Base-by-base conservation (phyloP, 192 early-diverging fungal genomes). In the Blastocladiella britannica region DNA sequence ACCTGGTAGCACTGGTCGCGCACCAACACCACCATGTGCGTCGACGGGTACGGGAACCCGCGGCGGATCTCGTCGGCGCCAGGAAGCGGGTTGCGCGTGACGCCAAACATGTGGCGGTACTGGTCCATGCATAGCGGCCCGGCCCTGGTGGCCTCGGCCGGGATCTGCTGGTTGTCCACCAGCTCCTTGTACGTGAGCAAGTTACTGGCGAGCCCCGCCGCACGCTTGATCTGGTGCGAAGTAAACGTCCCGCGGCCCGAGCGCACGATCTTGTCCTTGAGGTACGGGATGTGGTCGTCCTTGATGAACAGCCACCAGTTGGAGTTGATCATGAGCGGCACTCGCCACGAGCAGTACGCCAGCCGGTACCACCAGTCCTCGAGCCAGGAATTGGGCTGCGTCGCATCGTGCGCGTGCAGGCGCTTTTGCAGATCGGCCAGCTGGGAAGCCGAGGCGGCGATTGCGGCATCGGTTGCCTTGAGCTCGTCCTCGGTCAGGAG, bases 71-170 rank as follows among this genome's bases (percentile, higher is more conserved):
- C 70, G 65, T 97, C 93, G 23, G 74, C 59, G 4, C 67, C 72
- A 7, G 67, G 37, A 2, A 79, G 78, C 12, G 91, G 78, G 28
- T 91, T 72, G n/a, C 93, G 75, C 51, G 78, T 76, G 7, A 85
- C 80, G 43, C 86, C 85, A 72, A 92, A 93, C 63, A 85, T 78
- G 55, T 80, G 79, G 58, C 76, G 83, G 71, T 84, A 85, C 74
- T 97, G 93, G 71, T 91, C 80, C 93, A 97, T 97, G 70, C 88
- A 91, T 28, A 93, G 69, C 4, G 89, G 87, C 4, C 64, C 65
- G 29, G 74, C 73, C 37, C 72, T 76, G 7, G 79, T 83, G 51
- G 63, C 72, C n/a, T 89, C 87, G 20, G 79, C 58, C 0, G 83
- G 82, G 29, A 89, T 52, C 26, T 59, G 31, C 62, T 78, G 66